Conservation (phyloP, 2,329 filamentous ascomycete species). For the Lizonia empirigonia region DNA sequence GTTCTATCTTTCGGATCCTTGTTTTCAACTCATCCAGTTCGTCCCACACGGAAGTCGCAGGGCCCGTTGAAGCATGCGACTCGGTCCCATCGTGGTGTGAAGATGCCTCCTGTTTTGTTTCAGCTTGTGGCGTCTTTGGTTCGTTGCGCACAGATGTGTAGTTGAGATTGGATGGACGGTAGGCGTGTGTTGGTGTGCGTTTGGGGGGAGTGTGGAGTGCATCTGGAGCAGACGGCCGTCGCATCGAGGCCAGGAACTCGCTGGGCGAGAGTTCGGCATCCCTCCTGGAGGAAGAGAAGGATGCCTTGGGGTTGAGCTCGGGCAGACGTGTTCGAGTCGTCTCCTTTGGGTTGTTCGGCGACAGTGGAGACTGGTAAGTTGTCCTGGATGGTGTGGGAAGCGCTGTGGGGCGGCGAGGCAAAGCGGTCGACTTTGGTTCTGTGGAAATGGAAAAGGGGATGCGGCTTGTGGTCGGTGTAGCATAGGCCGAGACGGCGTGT, state of each 20-base stretch:
- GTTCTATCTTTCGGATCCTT: constrained; percentile 84
- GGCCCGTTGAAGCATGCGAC: constrained; percentile 85
- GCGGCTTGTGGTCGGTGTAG: constrained; percentile 37
- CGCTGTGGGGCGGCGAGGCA: constrained; percentile 40
- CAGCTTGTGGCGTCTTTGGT: constrained; percentile 31
- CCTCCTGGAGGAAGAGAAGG: constrained; percentile 32
- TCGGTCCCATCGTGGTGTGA: constrained; percentile 62
- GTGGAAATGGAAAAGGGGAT: constrained; percentile 30
- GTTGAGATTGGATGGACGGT: constrained; percentile 46
- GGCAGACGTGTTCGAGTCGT: constrained; percentile 32
- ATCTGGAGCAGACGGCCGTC: constrained; percentile 44
- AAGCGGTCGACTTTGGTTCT: constrained; percentile 33
- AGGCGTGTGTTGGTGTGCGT: constrained; percentile 32
- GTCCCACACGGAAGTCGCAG: constrained; percentile 95
- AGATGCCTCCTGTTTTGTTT: constrained; percentile 32
- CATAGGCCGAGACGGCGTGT: constrained; percentile 26
- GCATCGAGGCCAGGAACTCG: constrained; percentile 43
- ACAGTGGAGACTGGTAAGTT: constrained; percentile 35
- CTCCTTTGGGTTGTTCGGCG: constrained; percentile 32
- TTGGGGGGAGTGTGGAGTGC: constrained; percentile 39
- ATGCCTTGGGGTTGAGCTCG: constrained; percentile 39
- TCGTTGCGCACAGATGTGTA: constrained; percentile 43
- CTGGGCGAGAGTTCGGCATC: constrained; percentile 42
- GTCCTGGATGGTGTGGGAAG: constrained; percentile 37
- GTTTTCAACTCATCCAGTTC: constrained; percentile 95